A percentile compares a stretch with the other conserved stretches of the same genome.
Conservation (phyloP, 176 grass and related monocot species). For the Melocanna baccifera region DNA sequence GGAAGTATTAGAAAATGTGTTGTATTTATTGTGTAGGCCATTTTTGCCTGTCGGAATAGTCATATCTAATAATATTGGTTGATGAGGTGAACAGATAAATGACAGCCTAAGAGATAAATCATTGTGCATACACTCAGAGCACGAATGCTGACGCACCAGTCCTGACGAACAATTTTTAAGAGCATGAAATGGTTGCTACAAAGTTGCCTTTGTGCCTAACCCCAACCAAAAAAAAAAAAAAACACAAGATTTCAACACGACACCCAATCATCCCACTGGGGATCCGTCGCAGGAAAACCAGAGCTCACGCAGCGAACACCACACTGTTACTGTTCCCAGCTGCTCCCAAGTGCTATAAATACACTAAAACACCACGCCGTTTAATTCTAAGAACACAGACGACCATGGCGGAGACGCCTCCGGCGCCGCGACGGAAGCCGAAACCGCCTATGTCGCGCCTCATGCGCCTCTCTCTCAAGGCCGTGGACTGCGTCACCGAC, state of each 20-base stretch:
- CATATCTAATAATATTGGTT: too few species aligned
- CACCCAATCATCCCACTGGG: background rate
- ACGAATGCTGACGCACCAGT: too few species aligned
- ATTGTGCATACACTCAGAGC: too few species aligned
- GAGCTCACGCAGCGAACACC: background rate
- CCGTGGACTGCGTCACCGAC: slow-evolving; percentile 43
- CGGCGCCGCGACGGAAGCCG: background rate
- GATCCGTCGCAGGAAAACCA: background rate
- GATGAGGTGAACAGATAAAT: too few species aligned
- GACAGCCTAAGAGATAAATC: too few species aligned
- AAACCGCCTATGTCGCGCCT: slow-evolving; percentile 60
- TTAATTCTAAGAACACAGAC: background rate
- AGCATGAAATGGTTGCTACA: background rate
- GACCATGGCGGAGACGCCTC: background rate
- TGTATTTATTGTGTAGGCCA: too few species aligned
- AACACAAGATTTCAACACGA: background rate
- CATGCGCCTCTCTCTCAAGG: slow-evolving; percentile 29
- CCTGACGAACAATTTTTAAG: background rate
- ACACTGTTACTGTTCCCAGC: too few species aligned
- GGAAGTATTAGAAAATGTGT: too few species aligned
- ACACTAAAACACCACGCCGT: background rate
- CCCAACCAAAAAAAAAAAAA: background rate
- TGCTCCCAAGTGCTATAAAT: background rate
- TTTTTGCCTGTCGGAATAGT: too few species aligned
- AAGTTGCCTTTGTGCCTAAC: background rate